Conservation (phyloP, 1,284 basidiomycete genomes). For the Marasmius oreades region DNA sequence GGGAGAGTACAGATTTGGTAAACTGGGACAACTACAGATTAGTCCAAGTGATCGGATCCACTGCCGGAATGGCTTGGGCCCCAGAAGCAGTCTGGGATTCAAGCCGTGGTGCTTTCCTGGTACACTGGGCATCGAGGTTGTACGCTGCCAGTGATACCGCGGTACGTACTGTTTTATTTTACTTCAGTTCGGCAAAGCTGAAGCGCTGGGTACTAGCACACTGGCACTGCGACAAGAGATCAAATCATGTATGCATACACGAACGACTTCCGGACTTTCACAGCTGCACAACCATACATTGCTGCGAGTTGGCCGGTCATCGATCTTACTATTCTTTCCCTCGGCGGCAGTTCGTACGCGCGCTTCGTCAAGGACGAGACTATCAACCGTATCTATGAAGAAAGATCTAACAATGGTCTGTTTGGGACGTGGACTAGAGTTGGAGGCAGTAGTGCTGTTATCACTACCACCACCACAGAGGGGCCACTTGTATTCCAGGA, state of each 20-base stretch:
- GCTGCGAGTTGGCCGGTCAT: slow-evolving; percentile 11
- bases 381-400: slow-evolving; percentile 9
- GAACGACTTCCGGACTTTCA: slow-evolving; percentile 15
- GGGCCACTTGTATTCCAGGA: slow-evolving; percentile 16
- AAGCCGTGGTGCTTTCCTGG: slow-evolving; percentile 1
- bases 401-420: slow-evolving; percentile 8
- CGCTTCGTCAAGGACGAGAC: slow-evolving; percentile 15
- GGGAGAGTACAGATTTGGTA: slow-evolving; percentile 15
- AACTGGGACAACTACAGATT: slow-evolving; percentile 12
- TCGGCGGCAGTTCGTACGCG: slow-evolving; percentile 7
- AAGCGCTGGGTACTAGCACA: background rate
- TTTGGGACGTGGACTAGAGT: slow-evolving; percentile 12
- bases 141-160: slow-evolving; percentile 2
- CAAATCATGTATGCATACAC: slow-evolving; percentile 14
- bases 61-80: slow-evolving; percentile 15
- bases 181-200: background rate
- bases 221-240: background rate
- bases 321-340: slow-evolving; percentile 12
- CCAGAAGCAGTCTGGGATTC: slow-evolving; percentile 14
- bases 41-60: slow-evolving; percentile 8
- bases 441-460: background rate
- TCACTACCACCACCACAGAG: slow-evolving; percentile 9
- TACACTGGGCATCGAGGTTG: slow-evolving; percentile 11
- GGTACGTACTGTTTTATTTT: slow-evolving; percentile 1
- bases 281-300: slow-evolving; percentile 12